phyloP scores from a whole-genome alignment of 2,329 filamentous ascomycete species.

The Colletotrichum spinosum region DNA sequence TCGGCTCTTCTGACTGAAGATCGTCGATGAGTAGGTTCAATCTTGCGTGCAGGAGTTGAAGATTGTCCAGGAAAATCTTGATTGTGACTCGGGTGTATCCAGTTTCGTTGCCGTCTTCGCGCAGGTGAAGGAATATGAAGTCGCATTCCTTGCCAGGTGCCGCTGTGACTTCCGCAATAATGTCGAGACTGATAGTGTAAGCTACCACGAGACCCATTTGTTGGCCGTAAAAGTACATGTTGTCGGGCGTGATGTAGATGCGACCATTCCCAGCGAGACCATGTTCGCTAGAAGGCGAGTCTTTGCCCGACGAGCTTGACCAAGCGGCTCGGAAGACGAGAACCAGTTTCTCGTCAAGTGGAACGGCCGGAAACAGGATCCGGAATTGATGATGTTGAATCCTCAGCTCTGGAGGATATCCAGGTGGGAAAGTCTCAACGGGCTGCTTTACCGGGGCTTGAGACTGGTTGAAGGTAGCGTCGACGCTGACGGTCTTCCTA shows the following conservation, averaged over 20 bases:
- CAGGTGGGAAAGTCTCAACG: conserved; percentile 72
- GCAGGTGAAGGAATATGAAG: conserved; percentile 86
- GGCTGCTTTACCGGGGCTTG: conserved; percentile 45
- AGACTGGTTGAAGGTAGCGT: conserved; percentile 47
- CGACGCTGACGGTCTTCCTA: conserved; percentile 59
- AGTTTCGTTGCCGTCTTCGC: conserved; percentile 70
- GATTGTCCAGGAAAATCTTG: conserved; percentile 92
- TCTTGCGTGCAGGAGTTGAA: conserved; percentile 83
- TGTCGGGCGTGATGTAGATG: conserved; percentile 86
- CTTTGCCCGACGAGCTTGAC: conserved; percentile 63
- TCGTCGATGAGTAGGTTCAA: conserved; percentile 89
- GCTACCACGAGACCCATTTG: conserved; percentile 91
- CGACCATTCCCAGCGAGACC: conserved; percentile 76
- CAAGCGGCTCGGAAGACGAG: conserved; percentile 95
- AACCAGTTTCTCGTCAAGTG: conserved; percentile 82
- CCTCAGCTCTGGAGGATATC: conserved; percentile 85
- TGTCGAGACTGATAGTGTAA: conserved; percentile 79
- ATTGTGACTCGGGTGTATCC: conserved; percentile 82
- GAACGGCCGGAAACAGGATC: conserved; percentile 86
- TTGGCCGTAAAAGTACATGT: conserved; percentile 97
- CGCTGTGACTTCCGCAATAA: conserved; percentile 88
- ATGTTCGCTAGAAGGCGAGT: conserved; percentile 51
- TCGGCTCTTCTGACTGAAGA: conserved; percentile 76
- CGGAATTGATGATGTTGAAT: conserved; percentile 95
- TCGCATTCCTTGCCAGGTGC: conserved; percentile 92